Base-by-base conservation (phyloP, 2,329 filamentous ascomycete genomes). In the Ceratocystiopsis sp. region DNA sequence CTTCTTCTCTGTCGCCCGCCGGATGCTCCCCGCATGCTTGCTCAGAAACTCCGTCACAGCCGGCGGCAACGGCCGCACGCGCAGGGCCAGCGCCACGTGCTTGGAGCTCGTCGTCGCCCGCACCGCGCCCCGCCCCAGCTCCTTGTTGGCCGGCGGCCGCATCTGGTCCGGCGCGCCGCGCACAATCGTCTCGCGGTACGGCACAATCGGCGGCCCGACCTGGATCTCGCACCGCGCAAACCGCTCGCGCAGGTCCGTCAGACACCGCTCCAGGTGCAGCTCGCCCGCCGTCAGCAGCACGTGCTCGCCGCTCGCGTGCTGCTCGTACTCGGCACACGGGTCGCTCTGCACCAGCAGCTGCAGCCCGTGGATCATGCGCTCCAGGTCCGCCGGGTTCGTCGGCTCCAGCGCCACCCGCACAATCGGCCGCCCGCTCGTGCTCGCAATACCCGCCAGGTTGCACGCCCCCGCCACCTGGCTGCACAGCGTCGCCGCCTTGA, bases 391-490 rank as follows among this genome's bases (percentile, higher is more conserved):
- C 0, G 91, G 91, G 58, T 91, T 93, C 44, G 78, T 78, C 0
- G 91, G 91, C 58, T 98, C 91, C n/a, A 98, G 66, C 0, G 91
- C 87, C 17, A 98, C 89, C 41, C 91, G 81, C 7, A 98, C 91
- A 49, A 98, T 98, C 1, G 91, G 91, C 43, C 89, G 81, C 5
- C 81, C 83, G 32, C 75, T 76, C 60, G 87, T 77, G 43, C 65
- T 69, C 15, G 69, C 76, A 10, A 96, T 78, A 49, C 89, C 89
- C 1, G 87, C 91, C 42, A 98, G 66, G 61, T 98, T 98, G 52
- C 93, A 78, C 8, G 84, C 78, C 15, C 91, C 91, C 40, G 85
- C 80, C 0, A 93, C 65, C 49, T 83, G 81, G 50, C 84, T 93
- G 64, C 86, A 95, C 4, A 98, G 67, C 0, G 91, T 98, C 13